Evolutionary conservation across 1,284 basidiomycete genomes (phyloP), one percentile per base, ranked within the genome.

Genomic region (Mycosarcoma maydis): DNA sequence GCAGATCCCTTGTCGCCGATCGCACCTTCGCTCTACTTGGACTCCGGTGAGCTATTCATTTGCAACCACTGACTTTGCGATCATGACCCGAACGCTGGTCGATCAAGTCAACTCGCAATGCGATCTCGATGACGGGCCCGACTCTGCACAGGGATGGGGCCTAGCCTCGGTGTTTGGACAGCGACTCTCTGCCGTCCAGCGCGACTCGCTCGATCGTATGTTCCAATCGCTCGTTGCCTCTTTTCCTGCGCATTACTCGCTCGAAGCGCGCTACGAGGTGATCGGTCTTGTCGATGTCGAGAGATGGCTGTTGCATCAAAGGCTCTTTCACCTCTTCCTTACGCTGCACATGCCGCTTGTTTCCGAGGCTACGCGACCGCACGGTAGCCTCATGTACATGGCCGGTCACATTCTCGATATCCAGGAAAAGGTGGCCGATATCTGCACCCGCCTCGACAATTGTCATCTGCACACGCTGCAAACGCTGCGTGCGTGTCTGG

Each of bases 371-470:
- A 38, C 36, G 1, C 41, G 54, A 9, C 59, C 58, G 16, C 65
- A 68, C 19, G 65, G 65, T 6, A 68, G 65, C 26, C 33, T 61
- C 22, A 68, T 62, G 52, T 68, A 57, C 45, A 62, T 68, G 58
- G 48, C 58, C 7, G 61, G 48, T 24, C 65, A 68, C 14, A 55
- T 68, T 11, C 59, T 68, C 16, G 54, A 62, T 26, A 68, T 68
- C 29, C 58, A 68, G 46, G 65, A 58, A 27, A 68, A 62, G 42
- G 65, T 68, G 16, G 23, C 42, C 13, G 39, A 53, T 22, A 45
- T 62, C 10, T 51, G 49, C 33, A 40, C 46, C 7, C 41, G 46
- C 6, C 38, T 58, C 2, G 58, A 68, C 50, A 62, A 62, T 17
- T 40, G 32, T 22, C 39, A 57, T 11, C 45, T 68, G 20, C 50